Evolutionary conservation across 805 yeast species (phyloP).

Genomic region (Tetrapisispora nanseiensis): DNA sequence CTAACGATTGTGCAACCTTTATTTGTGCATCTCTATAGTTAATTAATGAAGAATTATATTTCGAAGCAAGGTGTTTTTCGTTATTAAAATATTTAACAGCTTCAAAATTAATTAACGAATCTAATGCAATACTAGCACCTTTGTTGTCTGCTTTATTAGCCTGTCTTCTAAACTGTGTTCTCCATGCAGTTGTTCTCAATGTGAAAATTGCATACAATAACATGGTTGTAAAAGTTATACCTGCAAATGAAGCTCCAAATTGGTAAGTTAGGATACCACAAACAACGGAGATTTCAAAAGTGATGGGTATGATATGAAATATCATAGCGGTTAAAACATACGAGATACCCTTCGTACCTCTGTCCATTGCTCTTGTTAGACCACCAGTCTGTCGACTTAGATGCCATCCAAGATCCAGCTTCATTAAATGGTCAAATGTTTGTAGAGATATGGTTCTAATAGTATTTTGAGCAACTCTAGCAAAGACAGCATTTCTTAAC

Average conservation of each 20-base stretch:
- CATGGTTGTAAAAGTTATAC: constrained; percentile 83
- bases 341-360: constrained; percentile 96
- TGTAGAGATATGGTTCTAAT: constrained; percentile 81
- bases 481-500: constrained; percentile 88
- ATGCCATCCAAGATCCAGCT: constrained; percentile 83
- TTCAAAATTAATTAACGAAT: constrained; percentile 88
- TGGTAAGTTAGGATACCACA: constrained; percentile 90
- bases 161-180: constrained; percentile 80
- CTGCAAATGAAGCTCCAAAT: constrained; percentile 82
- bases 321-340: constrained; percentile 92
- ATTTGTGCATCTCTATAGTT: constrained; percentile 61
- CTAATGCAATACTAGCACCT: constrained; percentile 92
- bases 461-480: constrained; percentile 90
- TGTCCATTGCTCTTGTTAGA: constrained; percentile 86
- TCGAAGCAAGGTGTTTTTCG: constrained; percentile 67
- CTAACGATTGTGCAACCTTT: constrained; percentile 76
- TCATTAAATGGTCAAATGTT: constrained; percentile 75
- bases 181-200: constrained; percentile 89
- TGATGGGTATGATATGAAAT: constrained; percentile 89
- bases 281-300: constrained; percentile 86
- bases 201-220: constrained; percentile 80
- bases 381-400: constrained; percentile 92
- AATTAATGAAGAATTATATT: constrained; percentile 66
- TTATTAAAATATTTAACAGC: constrained; percentile 92
- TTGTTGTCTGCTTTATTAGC: constrained; percentile 91